Evolutionary conservation across 2,329 filamentous ascomycete species (phyloP), one percentile per base, ranked within the genome.

Genomic region (Pseudopyrenochaeta lycopersici): DNA sequence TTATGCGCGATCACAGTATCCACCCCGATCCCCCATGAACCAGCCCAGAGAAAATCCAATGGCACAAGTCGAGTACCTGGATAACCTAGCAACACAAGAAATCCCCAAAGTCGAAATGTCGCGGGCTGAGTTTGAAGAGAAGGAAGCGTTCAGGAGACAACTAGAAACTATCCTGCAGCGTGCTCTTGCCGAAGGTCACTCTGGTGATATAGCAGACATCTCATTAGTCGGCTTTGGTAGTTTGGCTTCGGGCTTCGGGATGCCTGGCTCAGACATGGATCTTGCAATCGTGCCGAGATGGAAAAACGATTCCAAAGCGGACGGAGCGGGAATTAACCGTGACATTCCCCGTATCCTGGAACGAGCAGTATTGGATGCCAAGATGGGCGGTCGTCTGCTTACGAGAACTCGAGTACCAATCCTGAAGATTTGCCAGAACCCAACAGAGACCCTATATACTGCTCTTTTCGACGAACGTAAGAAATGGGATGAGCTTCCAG

Each of bases 201-300:
- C 73, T 5, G 87, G 90, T 51, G 69, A 78, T 12, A 66, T 75
- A 29, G 60, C 57, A 9, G 84, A 84, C 46, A 83, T 94, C n/a
- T 81, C 86, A 47, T 80, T 96, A 12, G 86, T 86, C 63, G 91
- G 89, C 66, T 96, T 95, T 69, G 92, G 92, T 4, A 96, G 92
- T 71, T 81, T 96, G 41, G 85, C 86, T 17, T 93, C 92, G 11
- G 92, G 92, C 0, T 96, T 96, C 76, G 93, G 91, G 3, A 92
- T 90, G 10, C 90, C 90, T 65, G 86, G 87, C n/a, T 94, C 92
- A 1, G 92, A 97, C 67, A 92, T 97, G 89, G 93, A 97, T 74
- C 84, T 97, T 27, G 90, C 89, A 7, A 83, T 96, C 30, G 79
- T 95, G 4, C 89, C 90, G 1, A 85, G 85, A 3, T 76, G 82